A percentile compares a stretch with the other conserved stretches of the same genome.
Conservation (phyloP, 1,284 basidiomycete genomes). For the Fomitopsis palustris region DNA sequence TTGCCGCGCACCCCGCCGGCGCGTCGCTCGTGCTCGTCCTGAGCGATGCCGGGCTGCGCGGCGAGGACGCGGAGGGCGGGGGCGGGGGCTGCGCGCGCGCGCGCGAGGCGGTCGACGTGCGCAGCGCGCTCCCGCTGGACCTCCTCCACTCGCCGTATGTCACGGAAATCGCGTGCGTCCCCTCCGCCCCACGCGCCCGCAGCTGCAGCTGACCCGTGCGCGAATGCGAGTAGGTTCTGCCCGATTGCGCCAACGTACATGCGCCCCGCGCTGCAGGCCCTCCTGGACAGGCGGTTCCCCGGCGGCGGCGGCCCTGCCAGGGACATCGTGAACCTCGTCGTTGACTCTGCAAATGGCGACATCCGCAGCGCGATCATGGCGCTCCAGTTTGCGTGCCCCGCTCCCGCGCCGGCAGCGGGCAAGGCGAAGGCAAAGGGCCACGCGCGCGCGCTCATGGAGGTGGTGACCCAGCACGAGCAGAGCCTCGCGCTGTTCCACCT, state of each 20-base stretch:
- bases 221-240: slow-evolving; percentile 54
- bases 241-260: slow-evolving; percentile 87
- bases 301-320: slow-evolving; percentile 42
- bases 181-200: neutral
- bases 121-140: slow-evolving; percentile 61
- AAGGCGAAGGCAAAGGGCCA: slow-evolving; percentile 8
- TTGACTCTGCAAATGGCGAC: slow-evolving; percentile 84
- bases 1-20: slow-evolving; percentile 40
- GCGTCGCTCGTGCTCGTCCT: slow-evolving; percentile 82
- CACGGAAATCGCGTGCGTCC: slow-evolving; percentile 67
- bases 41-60: slow-evolving; percentile 78
- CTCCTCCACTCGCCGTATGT: slow-evolving; percentile 64
- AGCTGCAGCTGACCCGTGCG: neutral
- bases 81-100: slow-evolving; percentile 39
- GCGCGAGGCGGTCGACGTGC: slow-evolving; percentile 61
- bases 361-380: slow-evolving; percentile 92
- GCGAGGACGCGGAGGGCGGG: slow-evolving; percentile 58
- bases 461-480: slow-evolving; percentile 79
- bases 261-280: slow-evolving; percentile 69
- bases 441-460: slow-evolving; percentile 50
- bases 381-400: slow-evolving; percentile 80
- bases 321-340: slow-evolving; percentile 70
- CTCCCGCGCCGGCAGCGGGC: neutral
- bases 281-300: slow-evolving; percentile 52
- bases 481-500: slow-evolving; percentile 90